A percentile compares a stretch with the other conserved stretches of the same genome.
Conservation (phyloP, 78 protist species). For the Emiliania huxleyi region DNA sequence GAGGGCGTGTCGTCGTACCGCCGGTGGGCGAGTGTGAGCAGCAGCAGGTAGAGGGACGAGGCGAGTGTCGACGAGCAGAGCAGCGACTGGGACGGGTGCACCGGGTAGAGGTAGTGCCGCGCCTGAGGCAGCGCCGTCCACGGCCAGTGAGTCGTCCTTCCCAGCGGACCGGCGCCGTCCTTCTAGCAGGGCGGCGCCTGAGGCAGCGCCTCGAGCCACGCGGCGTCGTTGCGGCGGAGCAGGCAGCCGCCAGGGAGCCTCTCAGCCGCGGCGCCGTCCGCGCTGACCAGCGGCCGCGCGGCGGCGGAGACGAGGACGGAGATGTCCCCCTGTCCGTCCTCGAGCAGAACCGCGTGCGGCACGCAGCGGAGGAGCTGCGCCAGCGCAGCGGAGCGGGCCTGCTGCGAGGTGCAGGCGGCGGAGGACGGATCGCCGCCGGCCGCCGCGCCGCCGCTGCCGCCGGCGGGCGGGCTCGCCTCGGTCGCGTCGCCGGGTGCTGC, state of each 20-base stretch:
- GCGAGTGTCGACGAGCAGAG: conserved; percentile 59
- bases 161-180: too few relatives aligned
- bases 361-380: conserved; percentile 30
- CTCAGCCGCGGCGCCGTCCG: background rate
- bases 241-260: conserved; percentile 12
- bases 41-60: conserved; percentile 56
- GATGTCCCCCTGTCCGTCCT: conserved; percentile 34
- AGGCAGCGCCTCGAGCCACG: background rate
- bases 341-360: conserved; percentile 48
- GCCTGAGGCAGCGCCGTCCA: background rate
- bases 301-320: conserved; percentile 38
- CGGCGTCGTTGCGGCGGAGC: conserved; percentile 40
- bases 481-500: too few relatives aligned
- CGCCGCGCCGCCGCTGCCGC: too few relatives aligned
- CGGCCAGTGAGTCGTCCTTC: too few relatives aligned
- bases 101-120: conserved; percentile 49
- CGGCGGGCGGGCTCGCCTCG: too few relatives aligned
- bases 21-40: conserved; percentile 40
- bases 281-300: conserved; percentile 3
- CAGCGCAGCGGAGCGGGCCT: background rate
- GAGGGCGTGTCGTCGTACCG: conserved; percentile 47
- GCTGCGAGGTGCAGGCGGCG: too few relatives aligned
- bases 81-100: conserved; percentile 56
- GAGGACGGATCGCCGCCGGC: too few relatives aligned
- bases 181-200: conserved; percentile 43